Evolutionary conservation across 2,329 filamentous ascomycete genomes (phyloP), one percentile per base, ranked within the genome.

Genomic region (Aureobasidium pullulans): DNA sequence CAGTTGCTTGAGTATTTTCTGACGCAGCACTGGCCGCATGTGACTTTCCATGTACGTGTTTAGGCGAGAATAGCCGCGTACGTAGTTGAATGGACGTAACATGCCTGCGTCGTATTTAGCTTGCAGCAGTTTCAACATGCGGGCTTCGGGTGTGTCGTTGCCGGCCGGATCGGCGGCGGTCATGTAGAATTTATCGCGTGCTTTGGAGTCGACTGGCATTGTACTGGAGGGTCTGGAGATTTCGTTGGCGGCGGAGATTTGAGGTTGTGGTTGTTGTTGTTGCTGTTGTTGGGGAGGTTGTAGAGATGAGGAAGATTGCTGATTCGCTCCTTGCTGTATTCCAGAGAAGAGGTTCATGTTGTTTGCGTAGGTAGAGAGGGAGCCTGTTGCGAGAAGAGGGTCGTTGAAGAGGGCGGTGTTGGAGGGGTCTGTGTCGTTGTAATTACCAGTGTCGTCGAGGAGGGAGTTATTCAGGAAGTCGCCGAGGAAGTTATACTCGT

Each of bases 81-180:
- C 90, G 73, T 99, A 99, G 76, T 97, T 97, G 81, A 99, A 99
- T 1, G 94, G 94, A 70, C 92, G 94, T 61, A 99, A 79, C 68
- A 99, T 81, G 1, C 94, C 94, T 0, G 94, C 94, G 66, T 97
- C 92, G 74, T 96, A 95, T 74, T 99, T 99, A 63, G 94, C 94
- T 71, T 88, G 89, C 60, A 99, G 83, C 6, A 99, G 84, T 66
- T 94, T 90, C 69, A 93, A 88, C 89, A 99, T 96, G 62, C 94
- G 88, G 72, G 96, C 90, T 73, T 96, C 92, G 11, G 94, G 91
- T 23, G 88, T 88, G 66, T 87, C 84, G 66, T 90, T 84, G 56
- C 93, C 93, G 6, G 90, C 90, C 2, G 94, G 94, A 72, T 99
- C 94, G 52, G 94, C 94, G 13, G 94, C 94, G 64, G 96, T 95